phyloP scores from a whole-genome alignment of 2,329 filamentous ascomycete species.

The Talaromyces albobiverticillius region DNA sequence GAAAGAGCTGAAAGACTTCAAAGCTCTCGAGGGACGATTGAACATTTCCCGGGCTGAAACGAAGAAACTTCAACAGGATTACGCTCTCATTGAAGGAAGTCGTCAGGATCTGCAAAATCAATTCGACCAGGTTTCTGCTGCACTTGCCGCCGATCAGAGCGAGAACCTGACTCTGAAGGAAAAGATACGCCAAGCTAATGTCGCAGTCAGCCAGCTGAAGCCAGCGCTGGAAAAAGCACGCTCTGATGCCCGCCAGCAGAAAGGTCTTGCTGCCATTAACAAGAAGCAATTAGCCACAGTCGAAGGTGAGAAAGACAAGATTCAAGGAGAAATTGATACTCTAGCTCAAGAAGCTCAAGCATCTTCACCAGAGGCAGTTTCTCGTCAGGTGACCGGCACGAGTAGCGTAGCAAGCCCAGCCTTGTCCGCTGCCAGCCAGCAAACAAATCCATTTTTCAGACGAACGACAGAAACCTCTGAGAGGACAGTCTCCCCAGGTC shows the following conservation, averaged over 20 bases:
- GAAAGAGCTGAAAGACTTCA: slow-evolving; percentile 85
- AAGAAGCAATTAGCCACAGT: slow-evolving; percentile 94
- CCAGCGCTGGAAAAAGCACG: slow-evolving; percentile 91
- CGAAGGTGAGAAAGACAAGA: slow-evolving; percentile 82
- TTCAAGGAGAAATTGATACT: slow-evolving; percentile 74
- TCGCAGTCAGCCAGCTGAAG: slow-evolving; percentile 78
- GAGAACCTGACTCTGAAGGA: slow-evolving; percentile 86
- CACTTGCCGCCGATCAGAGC: slow-evolving; percentile 80
- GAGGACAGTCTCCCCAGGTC: slow-evolving; percentile 49
- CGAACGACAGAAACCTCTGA: slow-evolving; percentile 51
- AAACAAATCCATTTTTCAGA: slow-evolving; percentile 94
- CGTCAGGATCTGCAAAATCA: slow-evolving; percentile 80
- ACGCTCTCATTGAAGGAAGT: slow-evolving; percentile 75
- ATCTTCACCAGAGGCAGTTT: slow-evolving; percentile 37
- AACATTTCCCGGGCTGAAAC: slow-evolving; percentile 73
- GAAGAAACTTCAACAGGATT: slow-evolving; percentile 77
- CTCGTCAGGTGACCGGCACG: slow-evolving; percentile 30
- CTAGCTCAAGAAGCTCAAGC: slow-evolving; percentile 62
- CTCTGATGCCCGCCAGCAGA: slow-evolving; percentile 89
- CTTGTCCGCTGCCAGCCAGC: slow-evolving; percentile 59
- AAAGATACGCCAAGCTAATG: slow-evolving; percentile 77
- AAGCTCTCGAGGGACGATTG: slow-evolving; percentile 79
- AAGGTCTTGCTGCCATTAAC: slow-evolving; percentile 94
- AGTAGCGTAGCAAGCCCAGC: slow-evolving; percentile 65
- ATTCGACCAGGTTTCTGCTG: slow-evolving; percentile 70